Conservation (phyloP, 2,329 filamentous ascomycete genomes). For the Colletotrichum lini region DNA sequence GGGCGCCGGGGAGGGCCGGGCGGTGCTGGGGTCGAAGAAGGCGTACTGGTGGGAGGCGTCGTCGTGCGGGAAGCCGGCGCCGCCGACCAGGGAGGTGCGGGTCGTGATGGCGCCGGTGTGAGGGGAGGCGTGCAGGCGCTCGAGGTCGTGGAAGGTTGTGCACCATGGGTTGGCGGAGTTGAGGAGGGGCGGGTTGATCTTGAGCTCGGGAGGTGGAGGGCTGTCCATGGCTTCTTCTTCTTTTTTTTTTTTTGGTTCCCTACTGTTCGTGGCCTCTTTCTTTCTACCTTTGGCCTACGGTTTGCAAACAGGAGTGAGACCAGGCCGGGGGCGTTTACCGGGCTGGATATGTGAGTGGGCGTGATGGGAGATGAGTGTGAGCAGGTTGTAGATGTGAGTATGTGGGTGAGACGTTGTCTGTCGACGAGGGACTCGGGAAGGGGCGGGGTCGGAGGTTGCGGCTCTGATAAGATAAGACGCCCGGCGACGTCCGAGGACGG, state of each 20-base stretch:
- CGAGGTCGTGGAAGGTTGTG: constrained; percentile 74
- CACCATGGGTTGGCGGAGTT: constrained; percentile 86
- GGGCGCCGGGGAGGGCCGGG: constrained; percentile 43
- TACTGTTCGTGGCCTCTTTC: no score
- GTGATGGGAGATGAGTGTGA: neutral
- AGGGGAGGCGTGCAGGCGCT: constrained; percentile 70
- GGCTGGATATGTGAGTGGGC: neutral
- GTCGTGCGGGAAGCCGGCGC: constrained; percentile 76
- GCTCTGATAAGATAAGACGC: constrained; percentile 18
- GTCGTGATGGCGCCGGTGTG: constrained; percentile 82
- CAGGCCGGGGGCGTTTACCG: neutral
- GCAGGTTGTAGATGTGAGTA: neutral
- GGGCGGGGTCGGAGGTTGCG: neutral
- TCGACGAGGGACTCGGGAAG: neutral
- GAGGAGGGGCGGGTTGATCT: constrained; percentile 75
- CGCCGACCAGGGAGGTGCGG: constrained; percentile 75
- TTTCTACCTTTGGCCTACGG: neutral
- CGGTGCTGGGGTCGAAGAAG: constrained; percentile 70
- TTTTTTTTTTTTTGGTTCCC: no score
- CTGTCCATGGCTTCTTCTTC: constrained; percentile 23
- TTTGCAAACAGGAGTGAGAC: neutral
- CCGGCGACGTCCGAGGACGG: constrained; percentile 18
- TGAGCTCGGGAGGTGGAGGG: constrained; percentile 50
- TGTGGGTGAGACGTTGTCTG: neutral
- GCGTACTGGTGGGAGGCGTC: constrained; percentile 72